Percentiles rank a stretch among this genome's conserved stretches.
phyloP scores from a whole-genome alignment of 1,284 basidiomycete species.

The Cerioporus squamosus region DNA sequence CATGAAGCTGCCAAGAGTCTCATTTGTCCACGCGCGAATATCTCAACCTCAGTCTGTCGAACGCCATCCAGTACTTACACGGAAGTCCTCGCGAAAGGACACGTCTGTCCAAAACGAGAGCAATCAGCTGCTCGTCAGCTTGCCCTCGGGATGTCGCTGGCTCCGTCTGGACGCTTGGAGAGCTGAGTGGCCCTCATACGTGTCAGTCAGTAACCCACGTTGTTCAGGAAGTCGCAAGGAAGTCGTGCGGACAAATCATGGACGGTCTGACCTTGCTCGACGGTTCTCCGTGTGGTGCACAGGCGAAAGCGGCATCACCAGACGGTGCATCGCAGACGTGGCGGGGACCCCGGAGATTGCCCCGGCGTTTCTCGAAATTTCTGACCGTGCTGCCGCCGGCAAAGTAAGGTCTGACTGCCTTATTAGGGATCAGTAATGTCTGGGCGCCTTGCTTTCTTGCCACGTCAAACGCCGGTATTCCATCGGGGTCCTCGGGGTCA shows the following conservation, averaged over 20 bases:
- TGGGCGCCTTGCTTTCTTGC: not conserved
- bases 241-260: constrained; percentile 10
- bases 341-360: constrained; percentile 14
- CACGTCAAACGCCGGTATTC: constrained; percentile 14
- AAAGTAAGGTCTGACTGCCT: not conserved
- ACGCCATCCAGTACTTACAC: no score
- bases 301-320: constrained; percentile 15
- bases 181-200: not conserved
- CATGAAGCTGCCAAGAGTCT: no score
- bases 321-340: constrained; percentile 17
- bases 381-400: not conserved
- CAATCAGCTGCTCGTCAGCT: no score
- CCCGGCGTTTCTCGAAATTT: constrained; percentile 19
- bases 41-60: no score
- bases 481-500: constrained; percentile 17
- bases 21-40: no score
- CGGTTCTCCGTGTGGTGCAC: constrained; percentile 18
- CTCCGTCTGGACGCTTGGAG: no score
- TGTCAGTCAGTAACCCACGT: not conserved
- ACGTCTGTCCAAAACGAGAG: no score
- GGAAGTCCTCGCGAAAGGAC: no score
- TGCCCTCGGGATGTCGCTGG: no score
- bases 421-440: no score
- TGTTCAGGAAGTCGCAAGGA: no score
- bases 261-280: constrained; percentile 4